phyloP scores from a whole-genome alignment of 352 stramenopile genomes.

The Globisporangium acanthophoron region DNA sequence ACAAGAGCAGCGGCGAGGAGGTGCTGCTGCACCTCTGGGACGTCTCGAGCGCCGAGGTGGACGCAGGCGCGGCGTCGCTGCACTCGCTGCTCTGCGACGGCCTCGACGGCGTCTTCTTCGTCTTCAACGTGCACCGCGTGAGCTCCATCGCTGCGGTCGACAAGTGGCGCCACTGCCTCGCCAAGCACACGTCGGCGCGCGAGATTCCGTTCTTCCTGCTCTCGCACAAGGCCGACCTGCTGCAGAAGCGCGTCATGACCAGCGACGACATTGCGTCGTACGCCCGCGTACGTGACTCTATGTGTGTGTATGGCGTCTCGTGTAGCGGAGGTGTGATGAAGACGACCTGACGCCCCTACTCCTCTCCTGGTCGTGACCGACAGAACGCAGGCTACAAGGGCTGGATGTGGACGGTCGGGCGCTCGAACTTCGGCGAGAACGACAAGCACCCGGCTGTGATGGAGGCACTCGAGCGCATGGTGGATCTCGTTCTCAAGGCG shows the following conservation, averaged over 20 bases:
- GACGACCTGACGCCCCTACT: conserved; percentile 1
- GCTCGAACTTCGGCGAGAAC: conserved; percentile 73
- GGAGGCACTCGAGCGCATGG: conserved; percentile 72
- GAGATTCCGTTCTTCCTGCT: conserved; percentile 79
- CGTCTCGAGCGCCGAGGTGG: conserved; percentile 68
- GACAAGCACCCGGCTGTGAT: conserved; percentile 72
- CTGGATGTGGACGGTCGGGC: conserved; percentile 85
- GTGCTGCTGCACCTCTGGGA: conserved; percentile 74
- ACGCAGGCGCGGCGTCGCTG: conserved; percentile 49
- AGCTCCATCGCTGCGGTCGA: conserved; percentile 82
- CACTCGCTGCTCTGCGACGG: conserved; percentile 71
- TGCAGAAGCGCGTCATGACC: conserved; percentile 83
- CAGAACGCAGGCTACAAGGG: conserved; percentile 65
- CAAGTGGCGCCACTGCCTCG: conserved; percentile 72
- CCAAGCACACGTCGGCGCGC: conserved; percentile 67
- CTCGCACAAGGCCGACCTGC: conserved; percentile 76
- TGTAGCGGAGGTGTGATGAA: not conserved
- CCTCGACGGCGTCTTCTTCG: conserved; percentile 82
- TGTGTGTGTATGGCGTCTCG: not conserved
- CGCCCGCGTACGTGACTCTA: conserved; percentile 26
- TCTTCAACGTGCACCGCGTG: conserved; percentile 86
- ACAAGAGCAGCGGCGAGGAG: conserved; percentile 26
- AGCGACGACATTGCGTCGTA: conserved; percentile 85
- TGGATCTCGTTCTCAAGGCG: conserved; percentile 46
- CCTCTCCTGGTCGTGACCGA: not conserved